A percentile compares a stretch with the other conserved stretches of the same genome.
These are phyloP conservation scores for Aspergillus sp. DNA, from an alignment of 2,329 filamentous ascomycete genomes.

Conservation along the genomic window DNA sequence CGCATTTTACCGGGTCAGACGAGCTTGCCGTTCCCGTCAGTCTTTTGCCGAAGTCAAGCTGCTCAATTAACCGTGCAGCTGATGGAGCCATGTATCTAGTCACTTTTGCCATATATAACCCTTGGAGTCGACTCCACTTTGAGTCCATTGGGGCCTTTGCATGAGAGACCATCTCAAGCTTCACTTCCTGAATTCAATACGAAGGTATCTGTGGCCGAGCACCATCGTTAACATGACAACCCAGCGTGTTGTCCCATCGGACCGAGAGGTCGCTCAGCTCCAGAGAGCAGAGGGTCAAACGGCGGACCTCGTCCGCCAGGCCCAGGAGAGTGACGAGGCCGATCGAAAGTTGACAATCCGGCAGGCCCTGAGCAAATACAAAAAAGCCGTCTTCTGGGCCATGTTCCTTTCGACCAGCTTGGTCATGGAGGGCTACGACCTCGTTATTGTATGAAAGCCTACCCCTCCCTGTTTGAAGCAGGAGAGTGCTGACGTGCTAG, in stretches of 20 bases:
- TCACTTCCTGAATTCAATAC: too few species aligned
- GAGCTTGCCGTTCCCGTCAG: too few species aligned
- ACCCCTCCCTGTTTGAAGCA: too few species aligned
- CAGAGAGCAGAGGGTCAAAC: not conserved
- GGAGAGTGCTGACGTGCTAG: not conserved
- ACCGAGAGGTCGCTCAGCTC: not conserved
- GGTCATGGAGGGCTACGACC: constrained; percentile 30
- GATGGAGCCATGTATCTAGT: too few species aligned
- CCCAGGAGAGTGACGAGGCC: constrained; percentile 18
- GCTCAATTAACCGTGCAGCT: too few species aligned
- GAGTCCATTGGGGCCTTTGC: too few species aligned
- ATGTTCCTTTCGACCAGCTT: constrained; percentile 26
- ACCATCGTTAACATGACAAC: not conserved
- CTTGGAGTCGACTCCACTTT: too few species aligned
- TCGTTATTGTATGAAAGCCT: constrained; percentile 11
- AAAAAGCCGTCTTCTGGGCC: constrained; percentile 29
- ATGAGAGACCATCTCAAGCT: too few species aligned
- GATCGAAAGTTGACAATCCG: constrained; percentile 28
- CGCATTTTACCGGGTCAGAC: too few species aligned
- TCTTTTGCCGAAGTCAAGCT: too few species aligned
- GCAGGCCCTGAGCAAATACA: constrained; percentile 24
- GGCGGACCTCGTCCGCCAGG: constrained; percentile 9
- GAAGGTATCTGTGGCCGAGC: too few species aligned
- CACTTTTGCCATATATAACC: too few species aligned
- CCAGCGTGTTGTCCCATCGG: not conserved